Percentiles rank a stretch among this genome's conserved stretches.
Conservation (phyloP, 768 basidiomycete genomes). For the Neoboletus subvelutipes region DNA sequence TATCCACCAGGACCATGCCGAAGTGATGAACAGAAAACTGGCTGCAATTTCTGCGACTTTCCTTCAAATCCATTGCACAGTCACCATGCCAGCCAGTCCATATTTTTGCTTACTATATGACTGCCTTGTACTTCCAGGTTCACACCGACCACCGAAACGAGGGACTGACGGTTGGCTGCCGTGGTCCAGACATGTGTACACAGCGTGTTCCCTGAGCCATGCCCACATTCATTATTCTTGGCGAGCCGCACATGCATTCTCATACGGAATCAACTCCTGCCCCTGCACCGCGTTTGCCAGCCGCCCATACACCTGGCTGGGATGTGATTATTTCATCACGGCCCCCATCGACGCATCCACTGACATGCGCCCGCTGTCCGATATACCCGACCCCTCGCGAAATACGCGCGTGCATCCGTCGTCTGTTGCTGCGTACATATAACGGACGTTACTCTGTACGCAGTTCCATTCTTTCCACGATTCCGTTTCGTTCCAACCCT, state of each 20-base stretch:
- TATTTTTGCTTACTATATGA: not conserved
- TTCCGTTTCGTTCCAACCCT: slow-evolving; percentile 5
- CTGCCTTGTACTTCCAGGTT: not conserved
- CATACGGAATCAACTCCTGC: slow-evolving; percentile 14
- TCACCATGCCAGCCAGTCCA: not conserved
- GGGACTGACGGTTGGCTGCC: not conserved
- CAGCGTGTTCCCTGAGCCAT: slow-evolving; percentile 14
- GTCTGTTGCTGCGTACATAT: slow-evolving; percentile 21
- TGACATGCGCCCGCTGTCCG: slow-evolving; percentile 9
- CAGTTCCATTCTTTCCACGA: slow-evolving; percentile 12
- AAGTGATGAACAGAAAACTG: not conserved
- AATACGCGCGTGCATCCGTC: slow-evolving; percentile 14
- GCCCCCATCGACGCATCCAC: slow-evolving; percentile 5
- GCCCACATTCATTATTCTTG: slow-evolving; percentile 16
- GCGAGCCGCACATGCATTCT: slow-evolving; percentile 16
- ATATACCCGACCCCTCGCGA: slow-evolving; percentile 14
- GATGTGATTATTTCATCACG: slow-evolving; percentile 7
- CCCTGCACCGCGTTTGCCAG: slow-evolving; percentile 17
- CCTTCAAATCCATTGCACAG: not conserved
- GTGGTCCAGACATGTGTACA: slow-evolving; percentile 5
- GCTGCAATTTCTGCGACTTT: not conserved
- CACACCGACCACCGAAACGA: not conserved
- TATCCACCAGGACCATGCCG: not conserved
- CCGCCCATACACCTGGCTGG: slow-evolving; percentile 8
- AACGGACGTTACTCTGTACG: slow-evolving; percentile 13